Base-by-base conservation (phyloP, 2,329 filamentous ascomycete genomes). In the Phaeomoniella chlamydospora region DNA sequence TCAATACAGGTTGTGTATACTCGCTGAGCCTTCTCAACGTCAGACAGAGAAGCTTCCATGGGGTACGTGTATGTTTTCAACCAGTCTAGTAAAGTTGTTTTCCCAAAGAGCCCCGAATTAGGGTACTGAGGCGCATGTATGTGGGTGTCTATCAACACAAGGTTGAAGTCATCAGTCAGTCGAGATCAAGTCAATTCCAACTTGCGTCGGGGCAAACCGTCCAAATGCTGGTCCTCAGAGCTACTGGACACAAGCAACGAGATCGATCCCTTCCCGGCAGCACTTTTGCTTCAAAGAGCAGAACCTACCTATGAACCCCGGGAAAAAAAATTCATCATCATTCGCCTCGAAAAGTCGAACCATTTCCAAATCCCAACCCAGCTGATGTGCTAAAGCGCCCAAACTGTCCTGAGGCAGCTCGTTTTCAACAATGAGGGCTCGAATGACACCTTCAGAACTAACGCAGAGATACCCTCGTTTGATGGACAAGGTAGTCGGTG, bases 71-170 rank as follows among this genome's bases (percentile, higher is more conserved):
- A 96, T 12, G 69, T 90, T 49, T 87, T 73, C 4, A 98, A 68
- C 90, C 90, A 98, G 59, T 90, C 80, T 10, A 98, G 72, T 18
- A 98, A 76, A 0, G 88, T 94, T 0, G 83, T 80, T 45, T 87
- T 90, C 50, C 90, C 90, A 53, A 96, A 96, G 43, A 98, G 79
- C 40, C 90, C 90, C 1, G 76, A 74, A 52, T 98, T 98, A 39
- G 88, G 86, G 50, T 94, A 94, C 61, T 98, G 90, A 0, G 87
- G 74, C 5, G 90, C 90, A 55, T 98, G 90, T 39, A 94, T 81
- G 55, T 98, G 90, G 1, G 90, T 94, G 57, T 98, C 87, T 87
- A n/a, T n/a, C n/a, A n/a, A n/a, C n/a, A 41, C 9, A 15, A 32
- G 15, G 12, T 13, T 26, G 4, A 15, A 4, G 17, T n/a, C 13